Evolutionary conservation across 192 early-diverging fungal genomes (phyloP).

Genomic region (Linnemannia schmuckeri): DNA sequence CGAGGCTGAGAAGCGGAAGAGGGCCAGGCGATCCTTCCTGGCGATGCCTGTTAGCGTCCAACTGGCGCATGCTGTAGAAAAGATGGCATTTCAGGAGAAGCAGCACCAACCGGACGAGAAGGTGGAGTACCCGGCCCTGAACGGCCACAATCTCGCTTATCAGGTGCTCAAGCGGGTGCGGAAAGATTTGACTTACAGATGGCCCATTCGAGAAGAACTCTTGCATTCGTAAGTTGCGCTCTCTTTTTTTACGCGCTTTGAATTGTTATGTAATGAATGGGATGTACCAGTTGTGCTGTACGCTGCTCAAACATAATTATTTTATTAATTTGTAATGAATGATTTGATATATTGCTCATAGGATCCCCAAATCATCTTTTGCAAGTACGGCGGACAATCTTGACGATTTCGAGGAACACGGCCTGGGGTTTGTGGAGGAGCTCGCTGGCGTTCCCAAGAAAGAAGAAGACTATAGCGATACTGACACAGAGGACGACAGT

Average conservation of each 20-base stretch:
- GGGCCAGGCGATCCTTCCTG: not conserved
- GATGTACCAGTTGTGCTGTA: not conserved
- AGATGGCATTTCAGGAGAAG: not conserved
- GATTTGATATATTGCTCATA: not conserved
- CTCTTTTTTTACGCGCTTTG: not conserved
- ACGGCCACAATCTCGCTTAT: not conserved
- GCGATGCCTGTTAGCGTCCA: not conserved
- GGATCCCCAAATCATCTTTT: conserved; percentile 11
- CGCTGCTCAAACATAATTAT: not conserved
- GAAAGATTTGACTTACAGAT: conserved; percentile 23
- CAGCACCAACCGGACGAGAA: not conserved
- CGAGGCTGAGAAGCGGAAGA: not conserved
- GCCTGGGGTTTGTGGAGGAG: conserved; percentile 37
- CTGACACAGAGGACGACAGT: not conserved
- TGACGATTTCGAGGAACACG: conserved; percentile 16
- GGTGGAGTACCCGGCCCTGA: not conserved
- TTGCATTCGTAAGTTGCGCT: conserved; percentile 25
- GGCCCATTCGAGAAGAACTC: conserved; percentile 42
- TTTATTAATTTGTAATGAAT: not conserved
- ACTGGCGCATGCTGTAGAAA: not conserved
- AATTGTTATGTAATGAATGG: not conserved
- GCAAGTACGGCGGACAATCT: not conserved
- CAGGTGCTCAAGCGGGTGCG: not conserved
- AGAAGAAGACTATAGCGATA: not conserved
- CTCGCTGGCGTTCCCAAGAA: conserved; percentile 43